Base-by-base conservation (phyloP, 805 yeast species). In the Spathaspora sp. region DNA sequence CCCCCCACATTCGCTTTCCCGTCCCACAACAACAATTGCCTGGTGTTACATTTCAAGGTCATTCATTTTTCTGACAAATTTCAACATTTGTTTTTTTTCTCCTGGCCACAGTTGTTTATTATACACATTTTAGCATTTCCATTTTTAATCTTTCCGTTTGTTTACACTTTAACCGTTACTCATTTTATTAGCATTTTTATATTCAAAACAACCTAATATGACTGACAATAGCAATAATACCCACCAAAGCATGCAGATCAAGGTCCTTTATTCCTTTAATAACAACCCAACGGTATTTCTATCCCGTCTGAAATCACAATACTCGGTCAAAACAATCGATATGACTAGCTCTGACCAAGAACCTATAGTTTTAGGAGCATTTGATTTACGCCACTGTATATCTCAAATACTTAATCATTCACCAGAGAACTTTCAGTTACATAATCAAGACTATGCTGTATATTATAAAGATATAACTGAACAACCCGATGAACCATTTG, bases 401-500 rank as follows among this genome's bases (percentile, higher is more conserved):
- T 67, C 65, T 50, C 78, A 74, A 54, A 66, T 74, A 26, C 58
- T 71, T 43, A 57, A 58, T 43, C 63, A 69, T 47, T 72, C 76
- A 4, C 78, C 79, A 3, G 79, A 74, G 52, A 72, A 72, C 65
- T 74, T 74, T 60, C 63, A 62, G 48, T 62, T 74, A 16, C 59
- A 63, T 42, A 55, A 66, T 2, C 73, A 72, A 51, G 79, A 74
- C 55, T 74, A 73, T 54, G 77, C 76, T 18, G 79, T 74, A 12
- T 74, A 74, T 59, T 73, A 74, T 61, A 73, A 74, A 50, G 79
- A 74, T 55, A 64, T 74, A 52, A 73, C 78, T 8, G 79, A 74
- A 55, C 79, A 74, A 57, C 79, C 79, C 3, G 78, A 74, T 49
- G 79, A 74, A 58, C 79, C 79, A 4, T 74, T 73, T 58, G 79